A percentile compares a stretch with the other conserved stretches of the same genome.
Conservation (phyloP, 2,329 filamentous ascomycete genomes). For the Huntiella abstrusa region DNA sequence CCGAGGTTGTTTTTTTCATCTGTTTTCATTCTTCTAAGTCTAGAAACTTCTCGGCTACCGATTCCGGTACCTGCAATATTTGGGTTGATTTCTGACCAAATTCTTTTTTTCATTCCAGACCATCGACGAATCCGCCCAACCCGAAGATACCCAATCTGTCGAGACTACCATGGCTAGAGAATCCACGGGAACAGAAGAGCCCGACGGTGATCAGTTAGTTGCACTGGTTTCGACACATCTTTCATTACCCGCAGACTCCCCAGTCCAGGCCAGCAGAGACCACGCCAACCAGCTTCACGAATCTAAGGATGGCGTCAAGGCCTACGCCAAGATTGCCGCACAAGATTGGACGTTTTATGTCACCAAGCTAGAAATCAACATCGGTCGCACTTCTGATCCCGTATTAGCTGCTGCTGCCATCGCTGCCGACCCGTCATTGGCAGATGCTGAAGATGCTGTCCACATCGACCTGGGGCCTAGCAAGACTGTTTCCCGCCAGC, state of each 20-base stretch:
- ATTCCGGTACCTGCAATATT: slow-evolving; percentile 1
- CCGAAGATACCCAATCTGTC: slow-evolving; percentile 25
- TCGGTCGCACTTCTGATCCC: slow-evolving; percentile 37
- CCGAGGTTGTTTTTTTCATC: no score
- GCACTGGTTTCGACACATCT: slow-evolving; percentile 36
- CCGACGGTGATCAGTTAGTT: slow-evolving; percentile 37
- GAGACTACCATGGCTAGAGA: slow-evolving; percentile 26
- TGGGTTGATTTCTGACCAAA: slow-evolving; percentile 1
- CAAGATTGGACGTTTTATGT: slow-evolving; percentile 75
- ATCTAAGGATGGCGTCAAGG: slow-evolving; percentile 42
- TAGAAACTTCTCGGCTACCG: no score
- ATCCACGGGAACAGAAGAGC: slow-evolving; percentile 20
- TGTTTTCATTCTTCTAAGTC: no score
- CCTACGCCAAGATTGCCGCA: slow-evolving; percentile 67
- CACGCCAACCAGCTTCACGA: slow-evolving; percentile 47
- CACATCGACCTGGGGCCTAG: slow-evolving; percentile 79
- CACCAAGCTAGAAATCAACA: slow-evolving; percentile 54
- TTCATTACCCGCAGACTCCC: slow-evolving; percentile 21
- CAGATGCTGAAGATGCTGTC: slow-evolving; percentile 31
- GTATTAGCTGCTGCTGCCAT: slow-evolving; percentile 21
- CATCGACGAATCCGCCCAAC: slow-evolving; percentile 15
- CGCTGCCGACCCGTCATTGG: neutral
- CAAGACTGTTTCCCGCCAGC: slow-evolving; percentile 62
- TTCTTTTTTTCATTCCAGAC: slow-evolving; percentile 16
- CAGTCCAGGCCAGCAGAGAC: slow-evolving; percentile 40